Evolutionary conservation across 495 filamentous ascomycete species (phyloP), one percentile per base, ranked within the genome.

Genomic region (Lasiosphaeria hispida): DNA sequence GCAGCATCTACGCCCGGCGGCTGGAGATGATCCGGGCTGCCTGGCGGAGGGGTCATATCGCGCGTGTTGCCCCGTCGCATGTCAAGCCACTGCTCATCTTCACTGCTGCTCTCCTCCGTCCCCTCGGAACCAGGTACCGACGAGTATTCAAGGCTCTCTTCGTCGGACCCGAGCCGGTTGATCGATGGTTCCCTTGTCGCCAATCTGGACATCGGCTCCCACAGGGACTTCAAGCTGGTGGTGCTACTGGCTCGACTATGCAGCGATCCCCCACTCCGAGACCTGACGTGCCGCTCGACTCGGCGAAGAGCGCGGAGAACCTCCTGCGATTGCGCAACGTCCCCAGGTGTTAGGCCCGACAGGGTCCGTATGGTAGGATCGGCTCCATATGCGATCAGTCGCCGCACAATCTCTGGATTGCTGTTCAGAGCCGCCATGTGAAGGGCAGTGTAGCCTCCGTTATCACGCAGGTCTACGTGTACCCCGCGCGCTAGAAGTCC

Each of bases 381-480:
- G 7, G 88, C 90, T 15, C 90, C 87, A 33, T 83, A 81, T 19
- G 86, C 75, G 48, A 92, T 82, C 34, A 96, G 83, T 15, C 86
- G 82, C 52, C 86, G 81, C 9, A 94, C 82, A 60, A 95, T 91
- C 58, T 91, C 84, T 14, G 81, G 75, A 64, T 90, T 85, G 37
- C 86, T 83, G 69, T 85, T 85, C 61, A 96, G 77, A n/a, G 88
- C 85, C 33, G 91, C 91, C 62, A 92, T 78, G 64, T 94, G 90
- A 77, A 96, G 85, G 10, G 91, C 85, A 10, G 89, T 89, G 69
- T 90, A 92, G 30, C 91, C 91, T 49, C 85, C 87, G 55, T 85
- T 87, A 68, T 96, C 91, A 58, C 85, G 81, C 17, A 84, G 69
- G 61, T 93, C 85, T 1, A 87, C 84, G 59, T 85, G 87, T 7